Base-by-base conservation (phyloP, 495 filamentous ascomycete species). In the Hyphodiscus hymeniophilus region DNA sequence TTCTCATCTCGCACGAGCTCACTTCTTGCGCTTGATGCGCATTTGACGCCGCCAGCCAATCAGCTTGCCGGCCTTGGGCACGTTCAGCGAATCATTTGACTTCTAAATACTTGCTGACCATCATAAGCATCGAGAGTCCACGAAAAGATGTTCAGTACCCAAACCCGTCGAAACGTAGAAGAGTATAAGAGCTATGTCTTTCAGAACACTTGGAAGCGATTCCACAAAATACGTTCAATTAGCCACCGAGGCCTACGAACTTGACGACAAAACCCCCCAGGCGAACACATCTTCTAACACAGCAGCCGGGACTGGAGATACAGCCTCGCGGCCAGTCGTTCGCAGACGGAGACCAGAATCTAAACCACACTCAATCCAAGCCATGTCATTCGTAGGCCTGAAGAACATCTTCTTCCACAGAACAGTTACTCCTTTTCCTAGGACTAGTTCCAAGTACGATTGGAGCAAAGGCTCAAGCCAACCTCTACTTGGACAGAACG, bases 331-430 rank as follows among this genome's bases (percentile, higher is more conserved):
- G 16, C 18, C 46, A 11, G 28, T 46, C 16, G 24, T 47, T 24
- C 42, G 44, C 22, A 42, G 48, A 38, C 38, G 44, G 24, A 26
- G 30, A 15, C 24, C 24, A 7, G 34, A 42, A 16, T 38, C 41
- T 7, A 30, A 22, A 22, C 38, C 52, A 6, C 35, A 32, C 47
- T 56, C 12, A 41, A 38, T 52, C 20, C 42, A 34, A 42, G 30
- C 44, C 5, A 55, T 59, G 52, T 55, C 52, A 47, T 31, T 59
- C 17, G 56, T 59, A 4, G 52, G 48, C 5, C 38, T 59, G 3
- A 59, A 59, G 43, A 59, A 59, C 24, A 38, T 59, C 5, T 59
- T 59, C 46, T 59, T 55, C 26, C 30, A 41, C 2, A 33, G 47
- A 43, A 47, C 52, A 2, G 10, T 55, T 1, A 42, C 47, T 15